Percentiles rank a stretch among this genome's conserved stretches.
These are phyloP conservation scores for Acidiella bohemica DNA, from an alignment of 495 filamentous ascomycete species.

Conservation along the genomic window DNA sequence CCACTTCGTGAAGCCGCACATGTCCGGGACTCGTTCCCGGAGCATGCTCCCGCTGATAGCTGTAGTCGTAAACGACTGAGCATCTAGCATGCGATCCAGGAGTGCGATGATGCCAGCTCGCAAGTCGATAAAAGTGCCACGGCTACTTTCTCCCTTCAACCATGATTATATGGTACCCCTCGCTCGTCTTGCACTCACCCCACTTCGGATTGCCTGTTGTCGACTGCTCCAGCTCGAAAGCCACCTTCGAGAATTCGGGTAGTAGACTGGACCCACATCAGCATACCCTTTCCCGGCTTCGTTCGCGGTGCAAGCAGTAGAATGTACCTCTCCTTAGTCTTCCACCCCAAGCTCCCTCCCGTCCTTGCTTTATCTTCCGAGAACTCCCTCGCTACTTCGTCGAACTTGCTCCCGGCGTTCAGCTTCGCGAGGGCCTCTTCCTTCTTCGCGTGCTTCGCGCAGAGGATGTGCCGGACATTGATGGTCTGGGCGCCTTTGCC, in stretches of 20 bases:
- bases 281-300: too few relatives aligned
- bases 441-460: slow-evolving; percentile 77
- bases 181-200: slow-evolving; percentile 66
- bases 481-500: slow-evolving; percentile 63
- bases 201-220: slow-evolving; percentile 62
- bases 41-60: too few relatives aligned
- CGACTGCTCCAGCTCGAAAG: slow-evolving; percentile 64
- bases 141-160: slow-evolving; percentile 65
- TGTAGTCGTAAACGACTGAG: too few relatives aligned
- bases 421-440: slow-evolving; percentile 76
- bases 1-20: too few relatives aligned
- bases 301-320: too few relatives aligned
- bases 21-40: too few relatives aligned
- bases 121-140: too few relatives aligned
- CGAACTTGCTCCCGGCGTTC: slow-evolving; percentile 64
- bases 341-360: slow-evolving; percentile 79
- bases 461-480: slow-evolving; percentile 83
- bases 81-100: too few relatives aligned
- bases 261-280: too few relatives aligned
- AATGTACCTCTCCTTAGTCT: slow-evolving; percentile 67
- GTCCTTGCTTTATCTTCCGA: slow-evolving; percentile 78
- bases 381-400: slow-evolving; percentile 74
- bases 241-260: slow-evolving; percentile 64
- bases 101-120: too few relatives aligned
- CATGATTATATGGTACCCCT: slow-evolving; percentile 93